phyloP scores from a whole-genome alignment of 495 filamentous ascomycete genomes.

The Paragyromitra xinjiangensis region DNA sequence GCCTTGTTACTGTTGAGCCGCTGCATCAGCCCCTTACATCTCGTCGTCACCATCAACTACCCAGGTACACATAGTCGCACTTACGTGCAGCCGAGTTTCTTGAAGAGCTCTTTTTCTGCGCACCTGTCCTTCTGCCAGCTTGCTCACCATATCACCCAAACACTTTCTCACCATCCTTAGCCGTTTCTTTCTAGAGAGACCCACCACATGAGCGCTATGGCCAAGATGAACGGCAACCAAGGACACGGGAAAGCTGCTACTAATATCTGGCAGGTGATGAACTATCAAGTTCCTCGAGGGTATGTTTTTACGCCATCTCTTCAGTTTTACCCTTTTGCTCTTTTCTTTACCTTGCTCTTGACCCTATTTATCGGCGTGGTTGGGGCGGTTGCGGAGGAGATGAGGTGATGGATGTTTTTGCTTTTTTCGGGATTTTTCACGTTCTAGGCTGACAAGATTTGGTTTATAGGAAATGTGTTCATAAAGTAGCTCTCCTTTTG shows the following conservation, averaged over 20 bases:
- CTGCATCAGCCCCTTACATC: slow-evolving; percentile 12
- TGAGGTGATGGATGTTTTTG: neutral
- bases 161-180: neutral
- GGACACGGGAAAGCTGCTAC: slow-evolving; percentile 41
- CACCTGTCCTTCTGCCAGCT: slow-evolving; percentile 3
- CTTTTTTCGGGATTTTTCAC: neutral
- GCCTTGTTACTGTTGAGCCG: neutral
- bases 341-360: neutral
- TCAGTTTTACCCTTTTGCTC: neutral
- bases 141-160: slow-evolving; percentile 8
- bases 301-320: slow-evolving; percentile 22
- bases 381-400: neutral
- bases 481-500: slow-evolving; percentile 48
- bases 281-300: slow-evolving; percentile 55
- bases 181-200: neutral
- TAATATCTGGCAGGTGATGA: slow-evolving; percentile 58
- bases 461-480: slow-evolving; percentile 55
- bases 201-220: slow-evolving; percentile 38
- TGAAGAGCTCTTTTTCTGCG: slow-evolving; percentile 14
- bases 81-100: slow-evolving; percentile 20
- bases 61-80: slow-evolving; percentile 17
- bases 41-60: slow-evolving; percentile 6
- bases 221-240: slow-evolving; percentile 51
- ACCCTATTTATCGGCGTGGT: neutral
- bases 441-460: slow-evolving; percentile 18